Evolutionary conservation across 768 basidiomycete genomes (phyloP).

Genomic region (Calocera viscosa): DNA sequence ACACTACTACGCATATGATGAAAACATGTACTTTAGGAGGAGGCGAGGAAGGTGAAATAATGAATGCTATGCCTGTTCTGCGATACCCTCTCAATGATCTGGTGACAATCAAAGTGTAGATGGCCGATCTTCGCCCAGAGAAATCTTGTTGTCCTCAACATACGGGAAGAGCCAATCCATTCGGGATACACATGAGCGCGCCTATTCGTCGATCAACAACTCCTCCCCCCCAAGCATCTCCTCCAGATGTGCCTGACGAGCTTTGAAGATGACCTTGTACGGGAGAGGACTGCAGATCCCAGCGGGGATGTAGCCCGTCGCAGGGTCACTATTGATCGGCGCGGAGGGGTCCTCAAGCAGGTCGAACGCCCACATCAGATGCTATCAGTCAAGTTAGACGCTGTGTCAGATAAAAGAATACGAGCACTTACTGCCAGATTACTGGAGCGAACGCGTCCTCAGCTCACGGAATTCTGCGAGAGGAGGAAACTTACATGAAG

Average conservation of each 20-base stretch:
- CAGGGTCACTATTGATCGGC: neutral
- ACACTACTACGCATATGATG: neutral
- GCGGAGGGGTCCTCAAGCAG: neutral
- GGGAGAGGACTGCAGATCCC: neutral
- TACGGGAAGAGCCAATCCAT: too few species aligned
- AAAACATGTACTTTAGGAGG: too few species aligned
- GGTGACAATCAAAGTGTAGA: too few species aligned
- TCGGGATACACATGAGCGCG: too few species aligned
- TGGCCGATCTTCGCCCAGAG: too few species aligned
- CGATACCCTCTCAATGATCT: too few species aligned
- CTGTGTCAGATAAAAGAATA: too few species aligned
- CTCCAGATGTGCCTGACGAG: neutral
- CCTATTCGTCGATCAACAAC: neutral
- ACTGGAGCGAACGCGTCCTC: neutral
- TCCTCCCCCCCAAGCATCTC: neutral
- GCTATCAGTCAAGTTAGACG: neutral
- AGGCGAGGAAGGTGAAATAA: too few species aligned
- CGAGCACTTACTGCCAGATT: neutral
- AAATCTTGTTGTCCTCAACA: too few species aligned
- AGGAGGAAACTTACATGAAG: neutral
- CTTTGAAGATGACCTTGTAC: neutral
- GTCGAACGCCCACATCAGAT: neutral
- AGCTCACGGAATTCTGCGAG: neutral
- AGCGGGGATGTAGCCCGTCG: neutral
- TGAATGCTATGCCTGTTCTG: too few species aligned